phyloP scores from a whole-genome alignment of 352 stramenopile genomes.

The Phytophthora aleatoria region DNA sequence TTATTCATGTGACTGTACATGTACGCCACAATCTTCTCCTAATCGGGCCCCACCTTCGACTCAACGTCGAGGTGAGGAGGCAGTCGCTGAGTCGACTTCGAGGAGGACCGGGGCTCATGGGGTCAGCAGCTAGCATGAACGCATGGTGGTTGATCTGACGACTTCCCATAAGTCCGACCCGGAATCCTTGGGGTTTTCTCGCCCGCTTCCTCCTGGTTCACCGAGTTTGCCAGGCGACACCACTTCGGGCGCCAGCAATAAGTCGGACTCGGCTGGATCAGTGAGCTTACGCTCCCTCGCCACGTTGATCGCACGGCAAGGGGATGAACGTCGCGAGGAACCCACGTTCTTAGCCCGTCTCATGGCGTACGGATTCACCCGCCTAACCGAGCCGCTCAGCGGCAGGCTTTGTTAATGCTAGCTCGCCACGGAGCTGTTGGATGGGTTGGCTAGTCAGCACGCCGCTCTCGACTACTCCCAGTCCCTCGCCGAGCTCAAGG shows the following conservation, averaged over 20 bases:
- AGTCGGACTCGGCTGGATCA: background rate
- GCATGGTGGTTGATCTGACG: background rate
- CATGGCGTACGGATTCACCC: background rate
- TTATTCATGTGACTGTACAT: background rate
- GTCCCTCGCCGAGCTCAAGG: background rate
- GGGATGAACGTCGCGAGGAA: background rate
- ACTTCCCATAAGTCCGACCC: background rate
- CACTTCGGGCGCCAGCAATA: background rate
- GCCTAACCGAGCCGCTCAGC: background rate
- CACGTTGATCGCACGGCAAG: background rate
- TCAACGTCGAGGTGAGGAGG: background rate
- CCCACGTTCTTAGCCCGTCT: background rate
- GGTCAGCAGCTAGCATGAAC: background rate
- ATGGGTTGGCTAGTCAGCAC: background rate
- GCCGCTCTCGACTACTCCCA: background rate
- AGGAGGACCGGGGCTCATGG: background rate
- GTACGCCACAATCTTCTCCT: too few species aligned
- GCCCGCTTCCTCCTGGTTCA: background rate
- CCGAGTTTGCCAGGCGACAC: background rate
- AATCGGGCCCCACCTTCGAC: background rate
- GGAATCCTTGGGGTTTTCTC: background rate
- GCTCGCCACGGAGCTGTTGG: background rate
- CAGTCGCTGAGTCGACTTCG: background rate
- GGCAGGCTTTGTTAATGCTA: background rate
- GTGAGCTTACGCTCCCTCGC: background rate